Evolutionary conservation across 352 stramenopile genomes (phyloP).

Genomic region (Phytophthora brassicae): DNA sequence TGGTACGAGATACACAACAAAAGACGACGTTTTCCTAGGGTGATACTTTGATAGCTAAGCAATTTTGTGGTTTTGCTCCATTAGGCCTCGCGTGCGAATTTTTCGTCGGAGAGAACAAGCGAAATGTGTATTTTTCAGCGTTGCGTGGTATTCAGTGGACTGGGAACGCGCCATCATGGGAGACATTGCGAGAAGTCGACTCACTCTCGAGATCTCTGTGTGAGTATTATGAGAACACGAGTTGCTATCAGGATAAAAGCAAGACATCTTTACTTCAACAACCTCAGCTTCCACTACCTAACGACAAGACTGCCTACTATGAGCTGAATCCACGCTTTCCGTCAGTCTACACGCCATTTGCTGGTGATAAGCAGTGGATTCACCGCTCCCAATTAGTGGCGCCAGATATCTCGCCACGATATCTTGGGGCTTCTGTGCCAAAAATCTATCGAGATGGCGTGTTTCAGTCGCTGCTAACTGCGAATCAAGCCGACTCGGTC

Average conservation of each 20-base stretch:
- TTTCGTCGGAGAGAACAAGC: slow-evolving; percentile 39
- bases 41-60: not conserved
- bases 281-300: not conserved
- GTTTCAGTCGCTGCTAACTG: slow-evolving; percentile 50
- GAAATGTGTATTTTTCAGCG: slow-evolving; percentile 44
- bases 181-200: slow-evolving; percentile 37
- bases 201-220: slow-evolving; percentile 39
- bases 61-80: not conserved
- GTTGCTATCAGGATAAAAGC: not conserved
- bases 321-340: slow-evolving; percentile 69
- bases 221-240: slow-evolving; percentile 18
- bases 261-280: not conserved
- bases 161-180: slow-evolving; percentile 40
- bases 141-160: slow-evolving; percentile 56
- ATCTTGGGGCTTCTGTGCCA: slow-evolving; percentile 49
- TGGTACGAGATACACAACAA: slow-evolving; percentile 32
- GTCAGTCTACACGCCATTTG: slow-evolving; percentile 48
- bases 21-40: no score
- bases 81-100: slow-evolving; percentile 60
- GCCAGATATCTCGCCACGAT: slow-evolving; percentile 52
- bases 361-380: slow-evolving; percentile 54
- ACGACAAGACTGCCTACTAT: slow-evolving; percentile 27
- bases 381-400: slow-evolving; percentile 48
- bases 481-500: slow-evolving; percentile 49
- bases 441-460: slow-evolving; percentile 59